Evolutionary conservation across 352 stramenopile species (phyloP).

Genomic region (Aphanomyces cochlioides): DNA sequence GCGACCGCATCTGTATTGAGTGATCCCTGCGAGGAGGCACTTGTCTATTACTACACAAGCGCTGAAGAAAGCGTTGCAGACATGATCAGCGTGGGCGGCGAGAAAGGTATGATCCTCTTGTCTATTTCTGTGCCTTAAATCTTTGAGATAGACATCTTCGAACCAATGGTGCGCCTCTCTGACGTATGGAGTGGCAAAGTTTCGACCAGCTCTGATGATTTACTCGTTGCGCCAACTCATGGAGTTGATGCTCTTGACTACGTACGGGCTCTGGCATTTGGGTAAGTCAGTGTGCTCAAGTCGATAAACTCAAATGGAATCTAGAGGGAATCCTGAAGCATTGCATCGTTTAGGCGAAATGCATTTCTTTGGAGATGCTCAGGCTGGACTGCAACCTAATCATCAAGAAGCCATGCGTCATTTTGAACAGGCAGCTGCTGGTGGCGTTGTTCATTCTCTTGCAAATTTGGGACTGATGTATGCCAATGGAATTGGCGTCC

Average conservation of each 20-base stretch:
- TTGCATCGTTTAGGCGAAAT: constrained; percentile 64
- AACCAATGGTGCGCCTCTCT: constrained; percentile 18
- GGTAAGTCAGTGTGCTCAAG: constrained; percentile 40
- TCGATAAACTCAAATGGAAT: constrained; percentile 30
- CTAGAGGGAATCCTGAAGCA: constrained; percentile 35
- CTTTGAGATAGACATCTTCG: constrained; percentile 7
- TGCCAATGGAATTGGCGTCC: constrained; percentile 55
- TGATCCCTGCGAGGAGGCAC: constrained; percentile 17
- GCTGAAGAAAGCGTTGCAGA: constrained; percentile 23
- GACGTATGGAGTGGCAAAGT: constrained; percentile 14
- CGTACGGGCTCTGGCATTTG: constrained; percentile 53
- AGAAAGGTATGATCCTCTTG: background rate
- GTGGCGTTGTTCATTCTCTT: constrained; percentile 55
- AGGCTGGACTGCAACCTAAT: constrained; percentile 50
- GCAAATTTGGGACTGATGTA: constrained; percentile 74
- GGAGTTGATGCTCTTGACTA: constrained; percentile 58
- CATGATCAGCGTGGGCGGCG: constrained; percentile 15
- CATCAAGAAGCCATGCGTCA: constrained; percentile 47
- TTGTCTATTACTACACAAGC: constrained; percentile 20
- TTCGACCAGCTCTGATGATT: background rate
- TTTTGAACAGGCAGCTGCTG: constrained; percentile 65
- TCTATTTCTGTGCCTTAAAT: background rate
- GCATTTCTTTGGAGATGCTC: constrained; percentile 67
- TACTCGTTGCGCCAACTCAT: constrained; percentile 34
- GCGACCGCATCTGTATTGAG: background rate